Conservation (phyloP, 2,329 filamentous ascomycete genomes). For the Cercospora sp. region DNA sequence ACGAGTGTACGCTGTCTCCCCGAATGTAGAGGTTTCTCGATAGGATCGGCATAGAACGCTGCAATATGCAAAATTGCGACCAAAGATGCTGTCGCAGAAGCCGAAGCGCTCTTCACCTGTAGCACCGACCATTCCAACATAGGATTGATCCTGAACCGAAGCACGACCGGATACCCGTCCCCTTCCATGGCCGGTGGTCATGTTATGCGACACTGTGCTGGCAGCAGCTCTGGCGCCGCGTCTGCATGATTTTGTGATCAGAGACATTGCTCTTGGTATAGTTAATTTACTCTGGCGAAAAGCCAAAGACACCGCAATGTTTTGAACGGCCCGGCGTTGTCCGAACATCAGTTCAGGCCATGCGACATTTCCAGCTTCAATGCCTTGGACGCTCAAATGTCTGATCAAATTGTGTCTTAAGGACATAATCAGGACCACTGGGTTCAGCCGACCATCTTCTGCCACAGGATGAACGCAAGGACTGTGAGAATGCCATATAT, state of each 20-base stretch:
- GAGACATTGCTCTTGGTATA: not conserved
- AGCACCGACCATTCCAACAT: not conserved
- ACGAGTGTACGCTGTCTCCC: not conserved
- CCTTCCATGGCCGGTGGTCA: not conserved
- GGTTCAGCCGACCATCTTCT: constrained; percentile 24
- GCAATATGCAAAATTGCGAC: not conserved
- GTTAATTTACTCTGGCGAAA: not conserved
- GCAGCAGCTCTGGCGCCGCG: not conserved
- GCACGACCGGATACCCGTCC: not conserved
- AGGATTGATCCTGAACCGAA: not conserved
- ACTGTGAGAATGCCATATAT: constrained; percentile 72
- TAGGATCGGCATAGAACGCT: not conserved
- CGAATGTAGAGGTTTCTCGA: not conserved
- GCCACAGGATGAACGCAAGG: constrained; percentile 65
- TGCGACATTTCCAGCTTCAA: not conserved
- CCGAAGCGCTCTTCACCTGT: not conserved
- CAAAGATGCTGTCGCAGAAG: not conserved
- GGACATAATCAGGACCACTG: not conserved
- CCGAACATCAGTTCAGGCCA: not conserved
- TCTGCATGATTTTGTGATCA: not conserved
- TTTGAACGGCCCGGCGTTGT: not conserved
- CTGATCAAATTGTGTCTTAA: not conserved
- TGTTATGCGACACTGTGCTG: not conserved
- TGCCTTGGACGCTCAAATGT: not conserved
- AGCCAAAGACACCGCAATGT: not conserved